Evolutionary conservation across 2,329 filamentous ascomycete species (phyloP).

Genomic region (Leptosphaerulina australis): DNA sequence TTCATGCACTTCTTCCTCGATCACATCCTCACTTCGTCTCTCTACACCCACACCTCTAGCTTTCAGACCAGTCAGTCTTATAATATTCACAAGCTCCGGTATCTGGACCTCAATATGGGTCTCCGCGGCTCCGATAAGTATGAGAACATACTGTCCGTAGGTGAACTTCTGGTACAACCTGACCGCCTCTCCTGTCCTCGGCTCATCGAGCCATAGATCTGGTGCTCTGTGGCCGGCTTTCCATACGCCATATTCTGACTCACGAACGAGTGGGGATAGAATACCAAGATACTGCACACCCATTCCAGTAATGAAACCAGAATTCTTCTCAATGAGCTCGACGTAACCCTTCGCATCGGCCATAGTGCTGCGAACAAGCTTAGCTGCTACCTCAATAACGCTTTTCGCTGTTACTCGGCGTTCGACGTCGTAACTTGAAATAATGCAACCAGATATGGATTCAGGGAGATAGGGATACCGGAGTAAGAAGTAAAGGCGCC

Average conservation of each 20-base stretch:
- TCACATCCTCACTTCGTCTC: background rate
- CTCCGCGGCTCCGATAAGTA: slow-evolving; percentile 1
- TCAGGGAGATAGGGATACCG: slow-evolving; percentile 3
- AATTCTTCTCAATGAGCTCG: slow-evolving; percentile 56
- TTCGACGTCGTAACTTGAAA: slow-evolving; percentile 55
- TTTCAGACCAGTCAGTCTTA: slow-evolving; percentile 4
- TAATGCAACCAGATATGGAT: no score
- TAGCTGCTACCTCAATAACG: slow-evolving; percentile 57
- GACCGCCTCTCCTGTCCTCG: background rate
- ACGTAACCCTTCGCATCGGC: slow-evolving; percentile 56
- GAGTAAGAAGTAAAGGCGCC: slow-evolving; percentile 20
- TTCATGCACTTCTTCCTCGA: background rate
- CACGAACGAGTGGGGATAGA: slow-evolving; percentile 45
- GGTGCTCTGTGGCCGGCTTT: slow-evolving; percentile 37
- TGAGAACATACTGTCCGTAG: slow-evolving; percentile 19
- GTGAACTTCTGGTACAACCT: slow-evolving; percentile 16
- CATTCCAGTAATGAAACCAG: slow-evolving; percentile 58
- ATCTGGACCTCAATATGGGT: background rate
- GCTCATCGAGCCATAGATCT: slow-evolving; percentile 23
- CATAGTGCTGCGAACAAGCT: slow-evolving; percentile 55
- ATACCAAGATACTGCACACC: slow-evolving; percentile 51
- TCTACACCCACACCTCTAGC: slow-evolving; percentile 1
- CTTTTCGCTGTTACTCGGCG: slow-evolving; percentile 52
- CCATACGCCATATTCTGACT: slow-evolving; percentile 45
- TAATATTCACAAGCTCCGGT: background rate